A percentile compares a stretch with the other conserved stretches of the same genome.
Evolutionary conservation across 345 rosid species (phyloP).

Genomic region (Sonneratia alba): DNA sequence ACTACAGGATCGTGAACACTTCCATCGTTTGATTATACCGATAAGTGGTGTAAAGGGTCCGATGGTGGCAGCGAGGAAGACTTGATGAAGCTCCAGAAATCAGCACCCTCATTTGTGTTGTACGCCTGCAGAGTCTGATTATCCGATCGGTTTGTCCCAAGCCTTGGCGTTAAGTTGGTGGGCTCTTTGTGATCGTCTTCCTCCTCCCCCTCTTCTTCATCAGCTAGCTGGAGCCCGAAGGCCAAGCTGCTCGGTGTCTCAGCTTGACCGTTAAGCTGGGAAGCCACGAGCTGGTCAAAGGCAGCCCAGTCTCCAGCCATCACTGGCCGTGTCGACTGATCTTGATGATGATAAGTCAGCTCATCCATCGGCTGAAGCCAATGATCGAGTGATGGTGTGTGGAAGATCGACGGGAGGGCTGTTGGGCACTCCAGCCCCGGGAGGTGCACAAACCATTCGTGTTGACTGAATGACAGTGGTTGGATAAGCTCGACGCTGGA

Average conservation of each 20-base stretch:
- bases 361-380: slow-evolving; percentile 17
- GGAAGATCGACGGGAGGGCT: slow-evolving; percentile 3
- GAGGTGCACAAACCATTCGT: slow-evolving; percentile 54
- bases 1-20: background rate
- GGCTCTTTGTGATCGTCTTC: background rate
- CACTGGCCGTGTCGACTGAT: slow-evolving; percentile 14
- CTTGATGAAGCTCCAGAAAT: slow-evolving; percentile 60
- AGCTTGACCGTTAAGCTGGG: slow-evolving; percentile 67
- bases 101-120: slow-evolving; percentile 23
- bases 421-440: slow-evolving; percentile 64
- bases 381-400: background rate
- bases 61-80: slow-evolving; percentile 33
- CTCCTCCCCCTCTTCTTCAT: slow-evolving; percentile 2
- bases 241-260: slow-evolving; percentile 27
- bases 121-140: background rate
- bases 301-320: slow-evolving; percentile 62
- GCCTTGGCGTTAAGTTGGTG: too few relatives aligned
- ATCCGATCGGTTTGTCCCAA: background rate
- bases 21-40: too few relatives aligned
- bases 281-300: slow-evolving; percentile 80
- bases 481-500: slow-evolving; percentile 4
- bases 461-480: background rate
- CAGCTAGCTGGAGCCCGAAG: slow-evolving; percentile 27
- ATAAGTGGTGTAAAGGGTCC: too few relatives aligned
- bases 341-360: slow-evolving; percentile 19